These are phyloP conservation scores for Tetracladium setigerum DNA, from an alignment of 495 filamentous ascomycete genomes.

Conservation along the genomic window DNA sequence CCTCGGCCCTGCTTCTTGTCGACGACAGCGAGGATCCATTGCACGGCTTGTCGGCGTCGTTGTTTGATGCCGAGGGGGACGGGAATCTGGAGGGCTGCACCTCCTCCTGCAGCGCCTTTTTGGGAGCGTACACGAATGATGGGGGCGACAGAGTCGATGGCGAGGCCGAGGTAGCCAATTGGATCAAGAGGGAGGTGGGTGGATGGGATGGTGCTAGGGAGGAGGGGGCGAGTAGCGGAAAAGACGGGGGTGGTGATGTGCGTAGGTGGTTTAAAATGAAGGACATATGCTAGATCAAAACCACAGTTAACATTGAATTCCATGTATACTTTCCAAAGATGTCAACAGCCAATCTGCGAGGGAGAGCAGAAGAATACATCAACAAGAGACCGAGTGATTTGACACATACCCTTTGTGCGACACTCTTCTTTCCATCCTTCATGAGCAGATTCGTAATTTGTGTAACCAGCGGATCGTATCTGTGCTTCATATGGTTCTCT, in stretches of 20 bases:
- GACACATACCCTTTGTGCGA: slow-evolving; percentile 67
- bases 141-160: slow-evolving; percentile 95
- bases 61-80: slow-evolving; percentile 65
- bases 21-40: slow-evolving; percentile 82
- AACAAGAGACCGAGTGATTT: slow-evolving; percentile 9
- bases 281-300: slow-evolving; percentile 61
- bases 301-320: slow-evolving; percentile 3
- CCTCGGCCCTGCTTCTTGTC: slow-evolving; percentile 59
- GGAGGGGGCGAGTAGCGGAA: slow-evolving; percentile 58
- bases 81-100: slow-evolving; percentile 73
- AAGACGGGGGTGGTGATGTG: slow-evolving; percentile 69
- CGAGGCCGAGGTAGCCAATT: slow-evolving; percentile 68
- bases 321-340: not conserved
- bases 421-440: slow-evolving; percentile 75
- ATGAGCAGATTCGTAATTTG: slow-evolving; percentile 89
- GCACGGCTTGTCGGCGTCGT: slow-evolving; percentile 66
- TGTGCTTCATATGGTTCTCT: slow-evolving; percentile 55
- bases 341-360: not conserved
- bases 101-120: slow-evolving; percentile 79
- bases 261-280: slow-evolving; percentile 82
- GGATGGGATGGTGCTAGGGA: slow-evolving; percentile 65
- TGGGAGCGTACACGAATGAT: slow-evolving; percentile 68
- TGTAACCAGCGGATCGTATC: slow-evolving; percentile 73
- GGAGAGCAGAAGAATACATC: slow-evolving; percentile 10
- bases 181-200: slow-evolving; percentile 71